Evolutionary conservation across 1,139 yeast genomes (phyloP), one percentile per base, ranked within the genome.

Genomic region (Yamadazyma siamensis): DNA sequence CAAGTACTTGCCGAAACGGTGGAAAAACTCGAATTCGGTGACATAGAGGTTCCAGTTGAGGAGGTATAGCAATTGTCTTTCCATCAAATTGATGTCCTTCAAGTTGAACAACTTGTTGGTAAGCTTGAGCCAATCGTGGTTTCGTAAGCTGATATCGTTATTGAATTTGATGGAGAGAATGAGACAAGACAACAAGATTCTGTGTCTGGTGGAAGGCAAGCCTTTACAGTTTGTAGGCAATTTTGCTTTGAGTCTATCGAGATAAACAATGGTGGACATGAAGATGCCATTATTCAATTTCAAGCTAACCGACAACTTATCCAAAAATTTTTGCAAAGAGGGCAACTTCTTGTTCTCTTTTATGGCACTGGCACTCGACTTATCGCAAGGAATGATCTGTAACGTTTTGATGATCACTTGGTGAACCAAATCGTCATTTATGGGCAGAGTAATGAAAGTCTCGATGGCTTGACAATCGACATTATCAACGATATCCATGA

Each of bases 1-100:
- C 43, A 80, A 63, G 61, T 80, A 73, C 38, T 64, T 56, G 38
- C 59, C 64, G 47, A 80, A 63, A 26, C 64, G 65, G 17, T 50
- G 54, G 31, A 65, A 50, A 54, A 82, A 64, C 40, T 80, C 87
- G 13, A 61, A 65, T 43, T 71, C 73, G 27, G 65, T 55, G 18
- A 82, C 76, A 32, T 69, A 60, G 36, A 81, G 61, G 51, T 83
- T 82, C 88, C 89, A 83, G 56, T 80, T 72, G 49, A 83, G 62
- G 34, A 82, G 63, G 48, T 69, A 77, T 36, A 81, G 61, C 39
- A 83, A 62, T 55, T 83, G 91, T 54, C 87, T 75, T 58, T 83
- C 94, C 88, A 83, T 83, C 37, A 82, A 63, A 54, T 82, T 82
- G 43, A 83, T 77, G 52, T 83, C 94, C 41, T 77, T 77, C 33